Base-by-base conservation (phyloP, 2,329 filamentous ascomycete genomes). In the Cercospora zeae-maydis region DNA sequence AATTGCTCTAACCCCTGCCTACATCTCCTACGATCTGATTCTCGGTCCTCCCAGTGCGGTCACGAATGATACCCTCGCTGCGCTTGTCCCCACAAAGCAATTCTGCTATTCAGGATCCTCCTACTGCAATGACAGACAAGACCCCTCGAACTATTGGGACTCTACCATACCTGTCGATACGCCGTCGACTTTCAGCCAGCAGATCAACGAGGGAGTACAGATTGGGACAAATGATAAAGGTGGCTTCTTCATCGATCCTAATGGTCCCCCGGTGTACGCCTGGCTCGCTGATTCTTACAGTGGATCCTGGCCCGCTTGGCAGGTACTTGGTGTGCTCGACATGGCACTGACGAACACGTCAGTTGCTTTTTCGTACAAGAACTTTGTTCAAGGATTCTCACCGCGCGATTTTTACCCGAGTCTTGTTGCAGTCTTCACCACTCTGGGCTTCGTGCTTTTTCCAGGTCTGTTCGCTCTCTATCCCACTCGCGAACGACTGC, bases 401-500 rank as follows among this genome's bases (percentile, higher is more conserved):
- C 85, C 86, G 10, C 89, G 89, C 27, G 82, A 92, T 56, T 86
- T 88, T 0, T 78, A 96, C n/a, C 90, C 95, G 73, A 80, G 93
- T 11, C 84, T 92, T 0, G 56, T 66, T 4, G 64, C 62, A 33
- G 81, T 89, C 8, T 96, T 96, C 75, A 88, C 93, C 73, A 86
- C 87, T 14, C 81, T 96, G 2, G 90, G 88, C 1, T 85, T 93
- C 74, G 83, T 85, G 2, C 86, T 87, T 0, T 93, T 89, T 71
- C 91, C 92, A 0, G 91, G 88, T n/a, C 91, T 96, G 78, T 95
- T 96, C 69, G 85, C 89, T 0, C 79, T 96, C 2, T 96, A 96
- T 69, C 91, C 91, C 0, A 96, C 91, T 11, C 81, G 89, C 33
- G 92, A 96, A 75, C 84, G 91, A 33, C 79, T 91, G 11, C 81